phyloP scores from a whole-genome alignment of 2,329 filamentous ascomycete genomes.

The Claviceps digitariae region DNA sequence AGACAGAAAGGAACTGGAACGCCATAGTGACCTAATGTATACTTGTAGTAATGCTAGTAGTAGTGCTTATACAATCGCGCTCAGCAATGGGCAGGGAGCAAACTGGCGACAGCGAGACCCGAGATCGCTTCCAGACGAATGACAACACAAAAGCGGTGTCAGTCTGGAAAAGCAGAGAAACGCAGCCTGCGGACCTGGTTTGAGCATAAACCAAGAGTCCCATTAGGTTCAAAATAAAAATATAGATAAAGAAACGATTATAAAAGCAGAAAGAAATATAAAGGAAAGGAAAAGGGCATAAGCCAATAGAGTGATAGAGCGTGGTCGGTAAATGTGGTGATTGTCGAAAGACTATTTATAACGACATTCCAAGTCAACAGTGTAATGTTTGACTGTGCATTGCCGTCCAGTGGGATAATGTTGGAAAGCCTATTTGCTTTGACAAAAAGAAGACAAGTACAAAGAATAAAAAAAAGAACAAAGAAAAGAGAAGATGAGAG shows the following conservation, averaged over 20 bases:
- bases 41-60: not conserved
- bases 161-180: not conserved
- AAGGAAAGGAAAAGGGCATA: not conserved
- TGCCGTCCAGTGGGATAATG: not conserved
- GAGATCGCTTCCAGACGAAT: not conserved
- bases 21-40: not conserved
- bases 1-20: not conserved
- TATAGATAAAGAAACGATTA: not conserved
- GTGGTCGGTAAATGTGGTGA: not conserved
- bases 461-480: not conserved
- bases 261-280: not conserved
- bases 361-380: not conserved
- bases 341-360: slow-evolving; percentile 1
- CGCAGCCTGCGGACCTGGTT: not conserved
- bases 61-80: not conserved
- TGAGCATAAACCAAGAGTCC: not conserved
- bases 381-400: not conserved
- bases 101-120: not conserved
- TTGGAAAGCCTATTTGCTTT: not conserved
- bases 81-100: not conserved
- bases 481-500: not conserved
- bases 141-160: not conserved
- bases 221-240: not conserved
- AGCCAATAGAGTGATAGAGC: not conserved
- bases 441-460: too few species aligned